Evolutionary conservation across 129 eudicot species (phyloP).

Genomic region (Ambrosia trifida): DNA sequence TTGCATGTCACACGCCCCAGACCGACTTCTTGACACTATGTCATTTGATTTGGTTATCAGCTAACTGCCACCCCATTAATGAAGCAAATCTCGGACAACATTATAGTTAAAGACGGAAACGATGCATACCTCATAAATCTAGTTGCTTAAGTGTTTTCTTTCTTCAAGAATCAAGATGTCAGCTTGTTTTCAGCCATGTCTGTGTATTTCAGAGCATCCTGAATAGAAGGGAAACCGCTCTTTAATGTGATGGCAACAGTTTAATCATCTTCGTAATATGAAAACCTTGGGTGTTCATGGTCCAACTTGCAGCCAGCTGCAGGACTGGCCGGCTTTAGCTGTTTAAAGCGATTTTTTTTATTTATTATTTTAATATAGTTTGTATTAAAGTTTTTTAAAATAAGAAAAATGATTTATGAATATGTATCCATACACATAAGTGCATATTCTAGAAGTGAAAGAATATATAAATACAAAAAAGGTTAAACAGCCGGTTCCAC

Average conservation of each 20-base stretch:
- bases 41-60: too few species aligned
- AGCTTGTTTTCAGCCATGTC: conserved; percentile 12
- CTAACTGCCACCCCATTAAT: too few species aligned
- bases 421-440: background rate
- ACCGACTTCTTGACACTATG: too few species aligned
- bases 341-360: background rate
- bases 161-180: conserved; percentile 13
- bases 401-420: background rate
- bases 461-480: background rate
- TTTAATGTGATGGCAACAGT: background rate
- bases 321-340: background rate
- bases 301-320: background rate
- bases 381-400: background rate
- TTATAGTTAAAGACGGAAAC: background rate
- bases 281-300: background rate
- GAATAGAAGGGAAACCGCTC: background rate
- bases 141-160: conserved; percentile 6
- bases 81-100: background rate
- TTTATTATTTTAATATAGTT: background rate
- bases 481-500: background rate
- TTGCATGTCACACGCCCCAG: too few species aligned
- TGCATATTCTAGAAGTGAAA: background rate
- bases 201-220: conserved; percentile 18
- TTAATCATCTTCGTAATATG: background rate
- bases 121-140: background rate